These are phyloP conservation scores for Backusella tarrabulga DNA, from an alignment of 192 early-diverging fungal species.

Conservation along the genomic window DNA sequence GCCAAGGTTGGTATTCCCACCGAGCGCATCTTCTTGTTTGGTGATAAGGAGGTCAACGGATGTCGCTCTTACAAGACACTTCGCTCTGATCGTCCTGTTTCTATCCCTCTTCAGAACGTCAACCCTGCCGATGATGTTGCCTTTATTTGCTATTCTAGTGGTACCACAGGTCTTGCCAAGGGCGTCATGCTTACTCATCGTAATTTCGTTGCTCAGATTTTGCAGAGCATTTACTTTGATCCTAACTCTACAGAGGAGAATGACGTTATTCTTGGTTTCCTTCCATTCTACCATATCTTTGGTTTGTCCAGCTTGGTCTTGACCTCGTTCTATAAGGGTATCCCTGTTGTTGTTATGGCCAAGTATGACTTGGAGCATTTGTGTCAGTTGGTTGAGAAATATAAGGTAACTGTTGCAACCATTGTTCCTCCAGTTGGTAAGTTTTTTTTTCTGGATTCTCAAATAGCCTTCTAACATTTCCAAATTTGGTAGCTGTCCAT, in stretches of 20 bases:
- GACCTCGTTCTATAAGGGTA: slow-evolving; percentile 46
- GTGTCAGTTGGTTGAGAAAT: slow-evolving; percentile 62
- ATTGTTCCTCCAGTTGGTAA: slow-evolving; percentile 38
- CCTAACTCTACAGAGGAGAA: not conserved
- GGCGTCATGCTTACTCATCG: slow-evolving; percentile 80
- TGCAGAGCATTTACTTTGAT: not conserved
- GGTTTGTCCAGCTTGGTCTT: slow-evolving; percentile 56
- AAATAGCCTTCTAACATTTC: not conserved
- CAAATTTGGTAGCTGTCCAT: slow-evolving; percentile 53
- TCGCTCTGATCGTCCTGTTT: slow-evolving; percentile 25
- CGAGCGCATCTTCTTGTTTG: slow-evolving; percentile 45
- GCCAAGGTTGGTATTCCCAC: slow-evolving; percentile 26
- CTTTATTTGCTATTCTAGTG: slow-evolving; percentile 69
- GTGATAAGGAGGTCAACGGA: slow-evolving; percentile 36
- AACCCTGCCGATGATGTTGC: slow-evolving; percentile 33
- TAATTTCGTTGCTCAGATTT: slow-evolving; percentile 61
- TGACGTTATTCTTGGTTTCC: slow-evolving; percentile 44
- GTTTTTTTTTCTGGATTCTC: not conserved
- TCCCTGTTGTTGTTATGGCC: slow-evolving; percentile 66
- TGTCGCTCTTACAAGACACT: slow-evolving; percentile 12
- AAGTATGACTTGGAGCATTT: slow-evolving; percentile 72
- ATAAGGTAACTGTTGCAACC: slow-evolving; percentile 58
- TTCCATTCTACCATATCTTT: slow-evolving; percentile 81
- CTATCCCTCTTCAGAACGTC: not conserved
- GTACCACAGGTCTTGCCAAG: slow-evolving; percentile 71